These are phyloP conservation scores for Aspergillus baeticus DNA, from an alignment of 495 filamentous ascomycete species.

Conservation along the genomic window DNA sequence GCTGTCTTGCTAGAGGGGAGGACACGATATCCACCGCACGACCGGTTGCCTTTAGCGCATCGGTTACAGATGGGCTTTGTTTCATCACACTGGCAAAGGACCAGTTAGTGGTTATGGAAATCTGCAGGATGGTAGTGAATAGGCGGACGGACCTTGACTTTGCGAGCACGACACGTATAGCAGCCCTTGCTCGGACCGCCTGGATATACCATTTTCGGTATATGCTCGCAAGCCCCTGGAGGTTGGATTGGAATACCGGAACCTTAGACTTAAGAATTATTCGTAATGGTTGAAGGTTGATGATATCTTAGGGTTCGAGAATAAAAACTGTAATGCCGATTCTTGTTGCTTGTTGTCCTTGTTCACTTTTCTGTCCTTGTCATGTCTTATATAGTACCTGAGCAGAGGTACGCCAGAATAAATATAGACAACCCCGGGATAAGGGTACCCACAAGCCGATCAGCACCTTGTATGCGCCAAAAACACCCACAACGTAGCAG, in stretches of 20 bases:
- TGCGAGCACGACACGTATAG: conserved; percentile 13
- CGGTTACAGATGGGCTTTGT: conserved; percentile 2
- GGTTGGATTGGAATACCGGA: background rate
- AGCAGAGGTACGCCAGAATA: no score
- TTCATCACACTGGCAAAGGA: conserved; percentile 4
- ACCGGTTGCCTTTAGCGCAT: conserved; percentile 4
- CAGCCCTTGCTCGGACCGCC: conserved; percentile 6
- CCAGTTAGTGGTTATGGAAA: background rate
- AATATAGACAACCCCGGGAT: no score
- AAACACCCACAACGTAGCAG: no score
- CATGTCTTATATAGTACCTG: no score
- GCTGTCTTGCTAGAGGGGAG: background rate
- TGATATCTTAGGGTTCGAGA: no score
- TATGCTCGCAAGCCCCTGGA: background rate
- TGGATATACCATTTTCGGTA: conserved; percentile 8
- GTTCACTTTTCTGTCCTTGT: no score
- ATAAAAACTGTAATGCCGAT: no score
- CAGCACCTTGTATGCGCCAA: no score
- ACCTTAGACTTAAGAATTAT: no score
- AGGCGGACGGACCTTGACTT: conserved; percentile 1
- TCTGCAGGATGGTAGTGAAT: background rate
- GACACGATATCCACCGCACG: conserved; percentile 8
- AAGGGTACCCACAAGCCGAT: no score
- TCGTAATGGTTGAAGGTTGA: no score
- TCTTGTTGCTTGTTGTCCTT: no score